A percentile compares a stretch with the other conserved stretches of the same genome.
phyloP scores from a whole-genome alignment of 2,329 filamentous ascomycete species.

The Pezicula rhizophila region DNA sequence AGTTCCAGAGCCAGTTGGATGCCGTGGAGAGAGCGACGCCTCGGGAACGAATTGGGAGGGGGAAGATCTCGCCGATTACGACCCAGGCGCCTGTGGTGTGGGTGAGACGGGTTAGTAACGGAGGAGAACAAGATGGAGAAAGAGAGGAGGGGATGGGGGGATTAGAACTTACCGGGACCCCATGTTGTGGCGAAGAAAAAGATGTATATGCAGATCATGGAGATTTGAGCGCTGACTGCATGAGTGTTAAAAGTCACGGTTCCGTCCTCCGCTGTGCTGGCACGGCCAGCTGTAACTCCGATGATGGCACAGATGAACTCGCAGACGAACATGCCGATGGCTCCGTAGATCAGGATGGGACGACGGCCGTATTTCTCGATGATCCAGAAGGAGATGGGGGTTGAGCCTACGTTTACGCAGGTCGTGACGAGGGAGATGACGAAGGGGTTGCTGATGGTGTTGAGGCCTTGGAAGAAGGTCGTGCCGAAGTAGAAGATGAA shows the following conservation, averaged over 20 bases:
- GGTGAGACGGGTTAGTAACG: conserved; percentile 16
- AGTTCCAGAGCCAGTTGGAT: conserved; percentile 91
- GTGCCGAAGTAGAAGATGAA: conserved; percentile 89
- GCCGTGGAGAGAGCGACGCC: conserved; percentile 83
- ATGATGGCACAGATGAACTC: conserved; percentile 82
- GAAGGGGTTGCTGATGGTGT: conserved; percentile 72
- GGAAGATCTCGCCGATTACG: conserved; percentile 86
- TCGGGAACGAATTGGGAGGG: conserved; percentile 79
- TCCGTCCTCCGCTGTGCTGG: conserved; percentile 16
- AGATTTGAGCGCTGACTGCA: conserved; percentile 63
- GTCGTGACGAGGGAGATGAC: conserved; percentile 81
- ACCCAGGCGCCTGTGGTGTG: conserved; percentile 53
- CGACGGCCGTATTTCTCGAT: conserved; percentile 80
- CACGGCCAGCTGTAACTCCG: conserved; percentile 55
- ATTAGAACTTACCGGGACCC: conserved; percentile 49
- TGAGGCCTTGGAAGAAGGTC: conserved; percentile 74
- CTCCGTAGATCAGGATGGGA: conserved; percentile 71
- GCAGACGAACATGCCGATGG: conserved; percentile 75
- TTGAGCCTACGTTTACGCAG: conserved; percentile 80
- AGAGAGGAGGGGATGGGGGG: conserved; percentile 46
- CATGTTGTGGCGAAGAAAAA: conserved; percentile 88
- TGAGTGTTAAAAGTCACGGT: conserved; percentile 43
- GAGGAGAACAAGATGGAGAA: conserved; percentile 44
- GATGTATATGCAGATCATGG: conserved; percentile 89
- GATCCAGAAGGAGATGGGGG: conserved; percentile 80